Conservation (phyloP, 345 rosid genomes). For the Eucalyptus regnans region DNA sequence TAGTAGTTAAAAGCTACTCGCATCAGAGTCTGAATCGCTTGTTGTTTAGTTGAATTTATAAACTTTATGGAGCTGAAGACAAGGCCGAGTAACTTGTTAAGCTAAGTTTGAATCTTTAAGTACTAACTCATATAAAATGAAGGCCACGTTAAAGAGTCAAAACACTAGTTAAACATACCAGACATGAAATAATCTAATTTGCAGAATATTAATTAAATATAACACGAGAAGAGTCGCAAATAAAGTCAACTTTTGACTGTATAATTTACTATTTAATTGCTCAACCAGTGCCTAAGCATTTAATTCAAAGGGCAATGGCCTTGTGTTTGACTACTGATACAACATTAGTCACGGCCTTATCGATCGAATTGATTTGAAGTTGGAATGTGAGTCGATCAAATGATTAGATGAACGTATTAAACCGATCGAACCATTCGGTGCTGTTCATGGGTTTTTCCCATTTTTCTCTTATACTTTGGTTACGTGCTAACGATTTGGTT, state of each 20-base stretch:
- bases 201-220: rapidly evolving
- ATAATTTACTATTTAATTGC: background rate
- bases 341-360: too few relatives aligned
- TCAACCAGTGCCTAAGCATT: background rate
- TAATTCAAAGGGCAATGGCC: too few relatives aligned
- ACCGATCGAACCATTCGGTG: background rate
- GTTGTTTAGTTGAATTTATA: too few relatives aligned
- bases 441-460: too few relatives aligned
- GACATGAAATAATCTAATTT: background rate
- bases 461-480: too few relatives aligned
- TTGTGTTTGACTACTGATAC: too few relatives aligned
- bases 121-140: background rate
- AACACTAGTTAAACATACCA: background rate
- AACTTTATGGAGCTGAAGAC: too few relatives aligned
- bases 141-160: background rate
- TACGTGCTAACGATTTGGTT: background rate
- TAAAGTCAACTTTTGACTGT: background rate
- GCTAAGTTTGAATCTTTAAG: too few relatives aligned
- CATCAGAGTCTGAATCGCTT: too few relatives aligned
- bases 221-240: background rate
- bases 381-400: too few relatives aligned
- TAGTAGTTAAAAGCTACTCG: too few relatives aligned
- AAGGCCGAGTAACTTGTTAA: background rate
- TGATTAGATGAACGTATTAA: background rate
- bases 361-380: too few relatives aligned